Percentiles rank a stretch among this genome's conserved stretches.
These are phyloP conservation scores for Kokia cookei DNA, from an alignment of 441 rosid species.

Conservation along the genomic window DNA sequence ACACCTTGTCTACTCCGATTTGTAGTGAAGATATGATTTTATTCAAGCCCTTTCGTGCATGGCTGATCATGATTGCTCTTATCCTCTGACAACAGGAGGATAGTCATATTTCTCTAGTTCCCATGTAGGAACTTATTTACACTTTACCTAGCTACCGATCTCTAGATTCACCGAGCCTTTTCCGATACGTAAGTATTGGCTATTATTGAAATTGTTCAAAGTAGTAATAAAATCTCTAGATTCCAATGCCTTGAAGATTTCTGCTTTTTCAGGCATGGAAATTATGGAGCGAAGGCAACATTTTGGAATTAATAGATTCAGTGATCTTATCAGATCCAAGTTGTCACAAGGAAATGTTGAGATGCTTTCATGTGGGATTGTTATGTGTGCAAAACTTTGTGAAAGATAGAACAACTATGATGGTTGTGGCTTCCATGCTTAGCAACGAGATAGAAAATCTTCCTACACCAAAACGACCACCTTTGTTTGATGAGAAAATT, in stretches of 20 bases:
- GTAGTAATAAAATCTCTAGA: neutral
- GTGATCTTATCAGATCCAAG: slow-evolving; percentile 4
- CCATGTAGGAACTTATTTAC: neutral
- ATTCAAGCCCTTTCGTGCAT: neutral
- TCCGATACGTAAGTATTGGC: slow-evolving; percentile 26
- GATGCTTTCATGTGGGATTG: slow-evolving; percentile 53
- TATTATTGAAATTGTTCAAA: neutral
- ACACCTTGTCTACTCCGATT: neutral
- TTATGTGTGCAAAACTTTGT: slow-evolving; percentile 51
- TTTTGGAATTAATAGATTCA: slow-evolving; percentile 25
- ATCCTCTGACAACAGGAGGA: neutral
- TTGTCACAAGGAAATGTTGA: slow-evolving; percentile 19
- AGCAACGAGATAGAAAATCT: slow-evolving; percentile 32
- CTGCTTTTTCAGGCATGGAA: slow-evolving; percentile 52
- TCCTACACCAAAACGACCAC: neutral
- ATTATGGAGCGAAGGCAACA: slow-evolving; percentile 43
- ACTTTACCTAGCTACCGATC: neutral
- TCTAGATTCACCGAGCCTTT: slow-evolving; percentile 18
- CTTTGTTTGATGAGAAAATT: neutral
- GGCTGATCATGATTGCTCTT: neutral
- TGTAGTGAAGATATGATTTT: neutral
- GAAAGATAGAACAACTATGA: slow-evolving; percentile 47
- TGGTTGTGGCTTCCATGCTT: slow-evolving; percentile 39
- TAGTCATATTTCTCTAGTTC: neutral
- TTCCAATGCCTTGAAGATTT: neutral